Base-by-base conservation (phyloP, 2,329 filamentous ascomycete species). In the Dactylellina haptotyla region DNA sequence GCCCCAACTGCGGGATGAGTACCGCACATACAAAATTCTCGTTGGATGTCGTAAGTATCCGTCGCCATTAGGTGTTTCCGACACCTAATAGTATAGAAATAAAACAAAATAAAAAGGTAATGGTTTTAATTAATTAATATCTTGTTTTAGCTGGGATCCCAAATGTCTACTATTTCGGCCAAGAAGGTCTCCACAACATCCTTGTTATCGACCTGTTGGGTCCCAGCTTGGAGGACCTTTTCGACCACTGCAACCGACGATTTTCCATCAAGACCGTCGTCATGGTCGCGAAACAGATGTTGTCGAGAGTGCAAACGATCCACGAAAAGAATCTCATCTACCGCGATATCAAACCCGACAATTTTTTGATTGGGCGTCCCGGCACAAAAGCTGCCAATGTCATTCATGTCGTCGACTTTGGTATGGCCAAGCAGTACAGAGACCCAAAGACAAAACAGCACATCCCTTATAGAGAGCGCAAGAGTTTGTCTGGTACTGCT, bases 271-370 rank as follows among this genome's bases (percentile, higher is more conserved):
- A 99, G 87, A 99, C 95, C 0, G 94, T 97, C 10, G 93, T 98
- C 75, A 97, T 98, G 95, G 93, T 98, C 66, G 94, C 95, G 46
- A 98, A 98, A 84, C 94, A 99, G 82, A 98, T 98, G 95, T 56
- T 78, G 39, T 78, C 77, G 39, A 89, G 94, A 76, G 94, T 99
- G 25, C 94, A 90, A 82, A 90, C 88, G 8, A 98, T 99, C 77
- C 94, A 99, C 85, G 95, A 98, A 83, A 97, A 97, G 87, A 98
- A 98, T 82, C 86, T 98, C 75, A 98, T 99, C 81, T 98, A 99
- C 83, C 90, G 95, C 78, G 95, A 99, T 80, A 98, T 99, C 85
- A 99, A 99, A 83, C 95, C 95, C 65, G 95, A 99, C 84, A 99
- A 99, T 85, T 98, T 99, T 84, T 87, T 99, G 76, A 97, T 98